Percentiles rank a stretch among this genome's conserved stretches.
These are phyloP conservation scores for Ascochyta viciae-villosae DNA, from an alignment of 2,329 filamentous ascomycete species.

Conservation along the genomic window DNA sequence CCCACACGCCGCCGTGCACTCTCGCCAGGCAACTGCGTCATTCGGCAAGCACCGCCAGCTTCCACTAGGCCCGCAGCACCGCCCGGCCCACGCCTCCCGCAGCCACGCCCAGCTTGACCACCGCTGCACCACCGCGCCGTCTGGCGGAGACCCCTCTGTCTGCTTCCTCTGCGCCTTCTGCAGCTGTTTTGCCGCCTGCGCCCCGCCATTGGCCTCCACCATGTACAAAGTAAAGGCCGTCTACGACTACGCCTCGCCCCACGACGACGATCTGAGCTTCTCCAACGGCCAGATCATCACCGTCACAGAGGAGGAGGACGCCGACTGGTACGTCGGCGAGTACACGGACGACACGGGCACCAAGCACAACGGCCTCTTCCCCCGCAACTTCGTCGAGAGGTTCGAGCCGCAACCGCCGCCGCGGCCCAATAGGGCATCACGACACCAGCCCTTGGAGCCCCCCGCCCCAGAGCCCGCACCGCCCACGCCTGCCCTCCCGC, in stretches of 20 bases:
- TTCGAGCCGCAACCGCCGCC: constrained; percentile 92
- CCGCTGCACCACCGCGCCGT: background rate
- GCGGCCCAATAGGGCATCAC: constrained; percentile 74
- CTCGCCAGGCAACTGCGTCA: constrained; percentile 2
- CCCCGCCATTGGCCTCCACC: constrained; percentile 18
- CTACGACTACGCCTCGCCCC: constrained; percentile 90
- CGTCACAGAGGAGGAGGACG: constrained; percentile 90
- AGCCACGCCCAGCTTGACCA: background rate
- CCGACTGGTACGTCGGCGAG: constrained; percentile 91
- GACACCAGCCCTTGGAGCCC: constrained; percentile 53
- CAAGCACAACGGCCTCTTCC: constrained; percentile 87
- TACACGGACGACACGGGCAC: constrained; percentile 78
- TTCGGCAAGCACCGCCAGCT: constrained; percentile 12
- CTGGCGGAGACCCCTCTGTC: background rate
- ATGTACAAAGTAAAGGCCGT: constrained; percentile 93
- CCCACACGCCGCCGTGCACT: constrained; percentile 13
- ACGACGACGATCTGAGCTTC: constrained; percentile 96
- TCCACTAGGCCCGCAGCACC: background rate
- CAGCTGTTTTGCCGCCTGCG: background rate
- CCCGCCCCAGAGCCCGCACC: constrained; percentile 38
- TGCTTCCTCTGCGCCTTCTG: constrained; percentile 1
- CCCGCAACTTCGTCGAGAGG: constrained; percentile 95
- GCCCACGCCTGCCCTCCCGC: constrained; percentile 35
- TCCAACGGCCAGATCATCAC: constrained; percentile 86
- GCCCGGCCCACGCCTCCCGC: no score